phyloP scores from a whole-genome alignment of 2,329 filamentous ascomycete genomes.

The Leptographium wingfieldii region DNA sequence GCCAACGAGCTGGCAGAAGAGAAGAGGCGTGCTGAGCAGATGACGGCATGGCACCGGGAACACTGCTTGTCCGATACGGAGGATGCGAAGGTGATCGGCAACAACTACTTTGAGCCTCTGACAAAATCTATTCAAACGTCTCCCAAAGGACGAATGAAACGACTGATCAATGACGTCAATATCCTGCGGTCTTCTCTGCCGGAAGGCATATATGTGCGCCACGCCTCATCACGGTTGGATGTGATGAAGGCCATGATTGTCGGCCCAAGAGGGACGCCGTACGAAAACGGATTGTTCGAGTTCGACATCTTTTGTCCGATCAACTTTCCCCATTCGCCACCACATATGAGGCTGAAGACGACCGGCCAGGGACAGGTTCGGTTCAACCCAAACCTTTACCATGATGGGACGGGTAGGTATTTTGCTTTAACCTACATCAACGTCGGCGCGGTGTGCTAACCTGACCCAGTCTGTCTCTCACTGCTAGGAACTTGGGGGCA shows the following conservation, averaged over 20 bases:
- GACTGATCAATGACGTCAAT: slow-evolving; percentile 31
- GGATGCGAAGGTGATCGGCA: slow-evolving; percentile 23
- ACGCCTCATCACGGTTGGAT: slow-evolving; percentile 31
- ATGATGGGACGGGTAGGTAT: slow-evolving; percentile 29
- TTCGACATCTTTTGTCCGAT: slow-evolving; percentile 35
- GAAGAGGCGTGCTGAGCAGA: slow-evolving; percentile 10
- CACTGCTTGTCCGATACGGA: slow-evolving; percentile 20
- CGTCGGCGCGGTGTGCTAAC: neutral
- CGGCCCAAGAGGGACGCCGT: slow-evolving; percentile 36
- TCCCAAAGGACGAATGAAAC: slow-evolving; percentile 30
- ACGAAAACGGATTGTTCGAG: slow-evolving; percentile 41
- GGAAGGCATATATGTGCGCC: slow-evolving; percentile 36
- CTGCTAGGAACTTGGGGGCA: slow-evolving; percentile 33
- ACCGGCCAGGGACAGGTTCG: slow-evolving; percentile 26
- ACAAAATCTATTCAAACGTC: slow-evolving; percentile 7
- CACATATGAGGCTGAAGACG: slow-evolving; percentile 28
- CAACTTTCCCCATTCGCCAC: slow-evolving; percentile 29
- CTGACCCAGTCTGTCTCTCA: slow-evolving; percentile 30
- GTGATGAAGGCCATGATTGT: slow-evolving; percentile 37
- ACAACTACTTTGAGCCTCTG: slow-evolving; percentile 14
- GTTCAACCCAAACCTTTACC: slow-evolving; percentile 41
- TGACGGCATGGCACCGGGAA: slow-evolving; percentile 20
- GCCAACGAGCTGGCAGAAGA: neutral
- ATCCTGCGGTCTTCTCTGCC: slow-evolving; percentile 32
- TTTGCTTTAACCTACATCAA: neutral